phyloP scores from a whole-genome alignment of 371 early-diverging fungal species.

The Scutellospora calospora region DNA sequence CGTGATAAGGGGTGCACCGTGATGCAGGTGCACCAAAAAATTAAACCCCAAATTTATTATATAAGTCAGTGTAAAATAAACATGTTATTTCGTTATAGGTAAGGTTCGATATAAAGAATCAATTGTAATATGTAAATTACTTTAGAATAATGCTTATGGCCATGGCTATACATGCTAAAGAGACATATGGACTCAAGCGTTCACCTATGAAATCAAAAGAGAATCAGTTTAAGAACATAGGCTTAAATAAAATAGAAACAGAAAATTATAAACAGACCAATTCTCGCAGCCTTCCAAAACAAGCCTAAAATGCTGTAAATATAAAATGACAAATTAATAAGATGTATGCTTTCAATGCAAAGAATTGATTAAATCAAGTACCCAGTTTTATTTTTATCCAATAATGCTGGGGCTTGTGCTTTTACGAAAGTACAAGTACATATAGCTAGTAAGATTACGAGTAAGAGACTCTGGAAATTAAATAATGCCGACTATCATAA shows the following conservation, averaged over 20 bases:
- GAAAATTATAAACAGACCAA: conserved; percentile 57
- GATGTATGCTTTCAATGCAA: no score
- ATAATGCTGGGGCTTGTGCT: conserved; percentile 75
- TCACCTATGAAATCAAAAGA: conserved; percentile 66
- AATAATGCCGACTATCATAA: conserved; percentile 77
- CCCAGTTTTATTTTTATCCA: conserved; percentile 78
- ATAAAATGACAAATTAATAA: neutral
- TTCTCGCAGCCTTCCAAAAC: conserved; percentile 92
- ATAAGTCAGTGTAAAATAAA: no score
- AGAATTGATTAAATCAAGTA: conserved; percentile 33
- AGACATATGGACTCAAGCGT: conserved; percentile 87
- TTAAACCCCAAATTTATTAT: no score
- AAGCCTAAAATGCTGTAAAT: conserved; percentile 75
- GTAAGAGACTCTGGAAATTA: conserved; percentile 81
- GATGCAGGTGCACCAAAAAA: no score
- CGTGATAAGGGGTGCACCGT: no score
- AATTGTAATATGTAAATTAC: neutral
- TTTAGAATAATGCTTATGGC: conserved; percentile 61
- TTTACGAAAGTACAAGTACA: conserved; percentile 87
- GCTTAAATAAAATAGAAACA: neutral
- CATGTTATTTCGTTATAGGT: no score
- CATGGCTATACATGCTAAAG: conserved; percentile 85
- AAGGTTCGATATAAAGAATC: no score
- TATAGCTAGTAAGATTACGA: conserved; percentile 78
- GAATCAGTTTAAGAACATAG: neutral